Evolutionary conservation across 2,329 filamentous ascomycete species (phyloP).

Genomic region (Plenodomus lindquistii): DNA sequence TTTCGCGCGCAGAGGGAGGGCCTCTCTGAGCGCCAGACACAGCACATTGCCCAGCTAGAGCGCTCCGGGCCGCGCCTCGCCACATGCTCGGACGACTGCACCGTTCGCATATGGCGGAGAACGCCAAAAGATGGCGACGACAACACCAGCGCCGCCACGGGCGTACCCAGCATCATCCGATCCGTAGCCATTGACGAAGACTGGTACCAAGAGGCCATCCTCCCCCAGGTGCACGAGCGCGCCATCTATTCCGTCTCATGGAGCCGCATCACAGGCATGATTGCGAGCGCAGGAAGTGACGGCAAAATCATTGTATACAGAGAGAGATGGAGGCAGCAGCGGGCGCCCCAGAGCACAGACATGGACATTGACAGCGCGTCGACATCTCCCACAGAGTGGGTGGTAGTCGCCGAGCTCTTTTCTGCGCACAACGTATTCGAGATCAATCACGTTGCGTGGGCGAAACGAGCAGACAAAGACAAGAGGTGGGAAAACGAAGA

Average conservation of each 20-base stretch:
- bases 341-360: slow-evolving; percentile 17
- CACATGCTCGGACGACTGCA: slow-evolving; percentile 84
- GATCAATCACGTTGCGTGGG: slow-evolving; percentile 91
- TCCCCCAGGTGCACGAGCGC: slow-evolving; percentile 76
- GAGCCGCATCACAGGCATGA: slow-evolving; percentile 74
- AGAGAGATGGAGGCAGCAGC: slow-evolving; percentile 16
- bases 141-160: slow-evolving; percentile 54
- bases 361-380: slow-evolving; percentile 20
- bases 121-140: slow-evolving; percentile 57
- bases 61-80: slow-evolving; percentile 64
- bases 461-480: slow-evolving; percentile 71
- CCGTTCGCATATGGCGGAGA: slow-evolving; percentile 77
- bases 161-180: slow-evolving; percentile 89
- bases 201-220: slow-evolving; percentile 76
- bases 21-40: slow-evolving; percentile 37
- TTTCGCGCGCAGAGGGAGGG: slow-evolving; percentile 28
- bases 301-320: slow-evolving; percentile 32
- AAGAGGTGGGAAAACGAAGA: slow-evolving; percentile 70
- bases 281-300: slow-evolving; percentile 90
- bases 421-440: slow-evolving; percentile 91
- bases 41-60: slow-evolving; percentile 44
- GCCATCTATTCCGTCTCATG: slow-evolving; percentile 85
- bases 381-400: slow-evolving; percentile 64
- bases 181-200: slow-evolving; percentile 72
- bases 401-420: slow-evolving; percentile 67